phyloP scores from a whole-genome alignment of 768 basidiomycete species.

The Leccinum arenicola region DNA sequence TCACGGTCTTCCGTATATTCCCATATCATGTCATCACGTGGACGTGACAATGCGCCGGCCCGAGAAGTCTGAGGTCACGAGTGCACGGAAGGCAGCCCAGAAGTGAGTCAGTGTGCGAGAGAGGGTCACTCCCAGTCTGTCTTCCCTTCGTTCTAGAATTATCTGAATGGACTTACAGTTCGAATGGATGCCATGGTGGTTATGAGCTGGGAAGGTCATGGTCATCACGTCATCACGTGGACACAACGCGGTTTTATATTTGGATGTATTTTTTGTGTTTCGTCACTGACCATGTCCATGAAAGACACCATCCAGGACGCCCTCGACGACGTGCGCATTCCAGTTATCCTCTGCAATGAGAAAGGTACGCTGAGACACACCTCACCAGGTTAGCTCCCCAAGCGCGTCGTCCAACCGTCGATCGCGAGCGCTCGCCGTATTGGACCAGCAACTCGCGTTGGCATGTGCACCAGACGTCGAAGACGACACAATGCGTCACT shows the following conservation, averaged over 20 bases:
- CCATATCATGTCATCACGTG: conserved; percentile 32
- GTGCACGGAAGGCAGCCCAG: too few species aligned
- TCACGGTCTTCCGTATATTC: conserved; percentile 8
- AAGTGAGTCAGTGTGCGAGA: too few species aligned
- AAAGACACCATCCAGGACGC: conserved; percentile 53
- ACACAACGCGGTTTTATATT: conserved; percentile 19
- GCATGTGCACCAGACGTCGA: conserved; percentile 45
- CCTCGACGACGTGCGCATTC: conserved; percentile 61
- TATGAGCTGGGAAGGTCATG: background rate
- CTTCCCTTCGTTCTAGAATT: too few species aligned
- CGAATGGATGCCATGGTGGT: conserved; percentile 53
- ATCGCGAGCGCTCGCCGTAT: conserved; percentile 49
- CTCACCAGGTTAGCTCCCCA: conserved; percentile 59
- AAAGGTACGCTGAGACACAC: conserved; percentile 10
- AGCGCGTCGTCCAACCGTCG: conserved; percentile 52
- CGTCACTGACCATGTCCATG: conserved; percentile 30
- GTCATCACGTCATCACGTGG: background rate
- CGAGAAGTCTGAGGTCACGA: too few species aligned
- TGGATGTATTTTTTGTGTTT: background rate
- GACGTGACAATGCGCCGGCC: background rate
- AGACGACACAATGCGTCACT: conserved; percentile 47
- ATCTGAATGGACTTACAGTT: conserved; percentile 40
- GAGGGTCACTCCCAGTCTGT: too few species aligned
- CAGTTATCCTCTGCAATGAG: background rate
- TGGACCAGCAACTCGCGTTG: conserved; percentile 55